phyloP scores from a whole-genome alignment of 179 eudicot species.

The Corrigiola litoralis region DNA sequence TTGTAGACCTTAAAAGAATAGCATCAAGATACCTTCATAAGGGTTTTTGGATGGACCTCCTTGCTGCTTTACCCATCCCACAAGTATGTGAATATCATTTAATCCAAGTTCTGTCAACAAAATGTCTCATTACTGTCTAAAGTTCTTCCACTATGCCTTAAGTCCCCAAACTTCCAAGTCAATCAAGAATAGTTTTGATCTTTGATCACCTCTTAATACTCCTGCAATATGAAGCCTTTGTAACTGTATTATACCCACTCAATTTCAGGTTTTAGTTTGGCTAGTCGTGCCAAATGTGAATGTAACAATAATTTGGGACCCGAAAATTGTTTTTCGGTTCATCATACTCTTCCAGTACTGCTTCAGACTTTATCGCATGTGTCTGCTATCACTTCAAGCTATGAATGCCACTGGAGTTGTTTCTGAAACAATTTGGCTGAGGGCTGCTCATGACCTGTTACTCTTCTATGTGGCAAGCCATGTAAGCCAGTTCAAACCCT shows the following conservation, averaged over 20 bases:
- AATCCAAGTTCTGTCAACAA: too few relatives aligned
- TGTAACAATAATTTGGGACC: constrained; percentile 12
- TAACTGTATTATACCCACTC: too few relatives aligned
- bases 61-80: constrained; percentile 28
- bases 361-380: constrained; percentile 6
- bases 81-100: constrained; percentile 11
- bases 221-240: too few relatives aligned
- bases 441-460: constrained; percentile 17
- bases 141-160: too few relatives aligned
- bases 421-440: constrained; percentile 13
- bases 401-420: constrained; percentile 20
- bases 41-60: constrained; percentile 25
- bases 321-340: constrained; percentile 9
- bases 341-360: constrained; percentile 17
- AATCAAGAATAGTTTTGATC: too few relatives aligned
- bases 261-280: constrained; percentile 23
- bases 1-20: constrained; percentile 2
- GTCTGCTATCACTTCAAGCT: constrained; percentile 15
- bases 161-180: too few relatives aligned
- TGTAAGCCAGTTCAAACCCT: constrained; percentile 14
- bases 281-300: constrained; percentile 12
- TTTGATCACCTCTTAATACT: too few relatives aligned
- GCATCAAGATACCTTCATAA: constrained; percentile 17
- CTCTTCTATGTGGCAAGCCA: constrained; percentile 20
- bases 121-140: too few relatives aligned